A percentile compares a stretch with the other conserved stretches of the same genome.
Conservation (phyloP, 306 rosid genomes). For the Citrullus colocynthis region DNA sequence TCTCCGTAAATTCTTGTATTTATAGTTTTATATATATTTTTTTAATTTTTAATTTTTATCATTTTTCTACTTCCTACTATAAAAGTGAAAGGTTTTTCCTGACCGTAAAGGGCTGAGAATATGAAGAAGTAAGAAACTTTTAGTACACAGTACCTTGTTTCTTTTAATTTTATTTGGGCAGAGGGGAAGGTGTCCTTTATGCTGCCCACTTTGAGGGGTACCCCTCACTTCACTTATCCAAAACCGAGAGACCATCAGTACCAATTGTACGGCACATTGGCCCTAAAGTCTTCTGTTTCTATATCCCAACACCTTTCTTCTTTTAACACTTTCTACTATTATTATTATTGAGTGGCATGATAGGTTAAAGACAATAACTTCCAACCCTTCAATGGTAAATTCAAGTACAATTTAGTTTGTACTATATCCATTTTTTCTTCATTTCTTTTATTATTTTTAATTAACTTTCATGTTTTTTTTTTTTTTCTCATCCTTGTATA, state of each 20-base stretch:
- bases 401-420: constrained; percentile 7
- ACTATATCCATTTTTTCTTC: background rate
- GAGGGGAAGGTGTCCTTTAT: constrained; percentile 12
- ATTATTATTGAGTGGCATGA: background rate
- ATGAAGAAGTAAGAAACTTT: background rate
- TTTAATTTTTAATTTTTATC: too few relatives aligned
- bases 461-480: too few relatives aligned
- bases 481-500: too few relatives aligned
- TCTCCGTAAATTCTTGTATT: too few relatives aligned
- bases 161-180: background rate
- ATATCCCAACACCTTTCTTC: background rate
- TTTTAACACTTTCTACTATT: background rate
- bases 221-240: background rate
- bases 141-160: background rate
- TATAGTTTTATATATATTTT: too few relatives aligned
- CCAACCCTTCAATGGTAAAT: background rate
- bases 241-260: background rate
- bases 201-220: constrained; percentile 5
- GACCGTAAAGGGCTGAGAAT: background rate
- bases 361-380: background rate
- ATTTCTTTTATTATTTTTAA: too few relatives aligned
- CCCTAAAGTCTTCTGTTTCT: background rate
- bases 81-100: too few relatives aligned
- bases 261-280: background rate
- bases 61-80: too few relatives aligned